phyloP scores from a whole-genome alignment of 1,284 basidiomycete species.

The Fistulinella staudtii region DNA sequence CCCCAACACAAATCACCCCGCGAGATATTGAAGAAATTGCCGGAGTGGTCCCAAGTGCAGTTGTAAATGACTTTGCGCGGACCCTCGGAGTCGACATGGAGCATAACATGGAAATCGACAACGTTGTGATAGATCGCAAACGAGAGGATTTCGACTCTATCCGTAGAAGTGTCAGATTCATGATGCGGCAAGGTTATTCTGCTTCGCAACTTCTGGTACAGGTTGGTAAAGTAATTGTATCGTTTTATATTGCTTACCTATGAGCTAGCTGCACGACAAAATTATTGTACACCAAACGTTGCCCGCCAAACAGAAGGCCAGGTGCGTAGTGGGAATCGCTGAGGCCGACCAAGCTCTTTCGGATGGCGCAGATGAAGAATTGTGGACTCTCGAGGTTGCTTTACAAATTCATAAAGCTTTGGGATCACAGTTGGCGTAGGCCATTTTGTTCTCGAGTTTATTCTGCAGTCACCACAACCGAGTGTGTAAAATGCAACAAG shows the following conservation, averaged over 20 bases:
- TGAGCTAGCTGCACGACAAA: slow-evolving; percentile 81
- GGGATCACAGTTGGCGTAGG: slow-evolving; percentile 15
- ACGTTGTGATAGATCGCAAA: slow-evolving; percentile 26
- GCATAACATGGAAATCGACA: slow-evolving; percentile 51
- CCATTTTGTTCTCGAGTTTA: neutral
- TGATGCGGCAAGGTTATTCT: slow-evolving; percentile 89
- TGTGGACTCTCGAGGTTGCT: slow-evolving; percentile 90
- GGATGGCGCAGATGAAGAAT: slow-evolving; percentile 97
- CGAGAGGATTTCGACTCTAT: slow-evolving; percentile 66
- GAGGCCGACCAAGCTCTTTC: slow-evolving; percentile 96
- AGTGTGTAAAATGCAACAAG: slow-evolving; percentile 1
- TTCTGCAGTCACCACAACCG: neutral
- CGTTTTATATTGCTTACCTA: slow-evolving; percentile 6
- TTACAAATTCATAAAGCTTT: slow-evolving; percentile 71
- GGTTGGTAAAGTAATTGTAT: slow-evolving; percentile 39
- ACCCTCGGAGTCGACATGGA: slow-evolving; percentile 74
- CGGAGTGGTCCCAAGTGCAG: slow-evolving; percentile 81
- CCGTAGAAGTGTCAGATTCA: slow-evolving; percentile 64
- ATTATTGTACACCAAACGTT: slow-evolving; percentile 81
- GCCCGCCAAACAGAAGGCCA: slow-evolving; percentile 77
- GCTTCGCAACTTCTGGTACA: slow-evolving; percentile 88
- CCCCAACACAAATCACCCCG: slow-evolving; percentile 70
- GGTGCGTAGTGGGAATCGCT: slow-evolving; percentile 82
- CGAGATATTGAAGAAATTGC: slow-evolving; percentile 93
- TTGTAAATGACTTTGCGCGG: slow-evolving; percentile 68